These are phyloP conservation scores for Pseudopithomyces chartarum DNA, from an alignment of 2,329 filamentous ascomycete genomes.

Conservation along the genomic window DNA sequence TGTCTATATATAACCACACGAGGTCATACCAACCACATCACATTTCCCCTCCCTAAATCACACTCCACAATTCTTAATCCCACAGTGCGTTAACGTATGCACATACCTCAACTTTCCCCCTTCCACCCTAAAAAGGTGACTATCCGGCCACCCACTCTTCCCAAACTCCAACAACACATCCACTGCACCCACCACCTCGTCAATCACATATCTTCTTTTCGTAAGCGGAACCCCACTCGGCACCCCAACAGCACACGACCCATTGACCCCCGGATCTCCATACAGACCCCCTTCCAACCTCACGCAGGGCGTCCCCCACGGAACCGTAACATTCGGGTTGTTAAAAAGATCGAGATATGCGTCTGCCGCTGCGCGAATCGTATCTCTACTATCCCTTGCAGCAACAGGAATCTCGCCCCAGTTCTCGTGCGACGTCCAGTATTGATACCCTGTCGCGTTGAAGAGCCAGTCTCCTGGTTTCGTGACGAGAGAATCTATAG, in stretches of 20 bases:
- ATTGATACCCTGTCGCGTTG: slow-evolving; percentile 24
- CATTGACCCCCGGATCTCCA: slow-evolving; percentile 26
- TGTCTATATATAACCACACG: too few species aligned
- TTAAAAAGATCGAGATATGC: slow-evolving; percentile 27
- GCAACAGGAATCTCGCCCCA: slow-evolving; percentile 21
- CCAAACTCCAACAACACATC: slow-evolving; percentile 33
- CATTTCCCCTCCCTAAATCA: background rate
- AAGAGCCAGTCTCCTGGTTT: slow-evolving; percentile 36
- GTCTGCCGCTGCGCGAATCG: slow-evolving; percentile 24
- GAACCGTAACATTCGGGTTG: slow-evolving; percentile 21
- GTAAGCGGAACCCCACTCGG: slow-evolving; percentile 27
- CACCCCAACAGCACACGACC: slow-evolving; percentile 25
- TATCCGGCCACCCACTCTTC: slow-evolving; percentile 27
- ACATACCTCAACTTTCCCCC: slow-evolving; percentile 30
- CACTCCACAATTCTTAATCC: slow-evolving; percentile 26
- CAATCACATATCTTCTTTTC: slow-evolving; percentile 31
- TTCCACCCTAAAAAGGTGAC: slow-evolving; percentile 31
- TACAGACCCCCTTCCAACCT: slow-evolving; percentile 33
- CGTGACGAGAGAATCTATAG: slow-evolving; percentile 27
- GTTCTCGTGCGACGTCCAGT: slow-evolving; percentile 20
- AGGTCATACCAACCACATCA: too few species aligned
- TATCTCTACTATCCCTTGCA: slow-evolving; percentile 16
- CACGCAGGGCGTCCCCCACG: slow-evolving; percentile 32
- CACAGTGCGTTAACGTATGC: slow-evolving; percentile 35
- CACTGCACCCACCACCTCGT: slow-evolving; percentile 27